Percentiles rank a stretch among this genome's conserved stretches.
phyloP scores from a whole-genome alignment of 495 filamentous ascomycete species.

The Hypoxylon fragiforme region DNA sequence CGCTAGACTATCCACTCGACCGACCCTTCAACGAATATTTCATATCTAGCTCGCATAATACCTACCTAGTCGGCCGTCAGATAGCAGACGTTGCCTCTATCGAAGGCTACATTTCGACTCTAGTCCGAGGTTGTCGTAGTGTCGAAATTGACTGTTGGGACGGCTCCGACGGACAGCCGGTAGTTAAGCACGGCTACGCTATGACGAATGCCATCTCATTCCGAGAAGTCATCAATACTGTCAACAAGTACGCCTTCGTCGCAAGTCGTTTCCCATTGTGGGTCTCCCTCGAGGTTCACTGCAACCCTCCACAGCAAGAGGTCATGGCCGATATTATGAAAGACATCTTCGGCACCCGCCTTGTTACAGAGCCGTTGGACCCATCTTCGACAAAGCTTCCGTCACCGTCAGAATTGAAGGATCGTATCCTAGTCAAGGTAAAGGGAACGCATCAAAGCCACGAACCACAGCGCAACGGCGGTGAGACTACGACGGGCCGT shows the following conservation, averaged over 20 bases:
- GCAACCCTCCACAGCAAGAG: conserved; percentile 77
- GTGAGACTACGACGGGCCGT: conserved; percentile 52
- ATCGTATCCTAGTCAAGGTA: conserved; percentile 89
- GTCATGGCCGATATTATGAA: conserved; percentile 91
- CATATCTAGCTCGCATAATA: conserved; percentile 98
- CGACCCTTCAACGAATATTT: conserved; percentile 95
- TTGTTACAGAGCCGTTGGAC: conserved; percentile 74
- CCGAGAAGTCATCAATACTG: conserved; percentile 84
- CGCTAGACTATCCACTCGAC: conserved; percentile 64
- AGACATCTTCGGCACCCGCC: conserved; percentile 73
- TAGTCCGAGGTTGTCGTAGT: conserved; percentile 87
- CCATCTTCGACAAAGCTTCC: conserved; percentile 69
- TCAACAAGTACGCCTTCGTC: conserved; percentile 89
- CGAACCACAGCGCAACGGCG: conserved; percentile 41
- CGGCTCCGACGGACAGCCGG: conserved; percentile 79
- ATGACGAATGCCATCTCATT: conserved; percentile 86
- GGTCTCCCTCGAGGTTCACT: conserved; percentile 95
- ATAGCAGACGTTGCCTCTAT: conserved; percentile 86
- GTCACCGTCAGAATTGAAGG: conserved; percentile 79
- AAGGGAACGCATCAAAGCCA: conserved; percentile 62
- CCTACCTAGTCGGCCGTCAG: conserved; percentile 90
- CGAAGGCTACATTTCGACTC: conserved; percentile 90
- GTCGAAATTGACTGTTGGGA: conserved; percentile 99
- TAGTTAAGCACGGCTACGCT: conserved; percentile 88
- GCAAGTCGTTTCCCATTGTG: conserved; percentile 83